Base-by-base conservation (phyloP, 108 stramenopile genomes). In the Cyclotella sp. region DNA sequence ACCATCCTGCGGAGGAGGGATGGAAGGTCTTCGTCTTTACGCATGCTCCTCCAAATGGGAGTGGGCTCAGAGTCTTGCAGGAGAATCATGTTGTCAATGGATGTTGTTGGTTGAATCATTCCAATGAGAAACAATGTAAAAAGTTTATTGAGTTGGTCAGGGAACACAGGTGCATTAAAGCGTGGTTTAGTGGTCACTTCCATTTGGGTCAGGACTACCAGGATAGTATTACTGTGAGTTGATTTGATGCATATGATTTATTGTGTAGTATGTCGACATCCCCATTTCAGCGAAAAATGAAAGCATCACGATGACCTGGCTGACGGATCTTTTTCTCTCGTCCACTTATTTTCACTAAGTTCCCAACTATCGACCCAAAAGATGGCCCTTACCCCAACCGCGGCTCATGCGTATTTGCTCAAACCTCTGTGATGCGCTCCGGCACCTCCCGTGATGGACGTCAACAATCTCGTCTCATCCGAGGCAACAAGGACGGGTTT, bases 131-230 rank as follows among this genome's bases (percentile, higher is more conserved):
- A 34, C 75, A 77, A 57, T 85, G 91, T 55, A 83, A 85, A 27
- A 83, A 77, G 65, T 97, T 97, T 75, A 89, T 95, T 63, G 81
- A 92, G 55, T 57, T 92, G 43, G 96, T 97, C 24, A 66, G 88
- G 57, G 90, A 91, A 55, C 70, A 97, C 71, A 89, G 79, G 18
- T 79, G 72, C 58, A 91, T 98, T 78, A 97, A 97, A 85, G 91
- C 84, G 22, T 98, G 98, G 98, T 95, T 94, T 52, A 87, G 87
- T 13, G 98, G 98, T 22, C 98, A 98, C 77, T 98, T 97, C 83
- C 98, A 98, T 79, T 87, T 98, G 65, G 84, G 89, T 27, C 92
- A 91, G 52, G 93, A 91, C 64, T 88, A 87, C 47, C 70, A 85
- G 45, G 87, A 88, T 67, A 62, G 52, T 44, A 84, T 87, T 45